These are phyloP conservation scores for Periconia digitata DNA, from an alignment of 2,329 filamentous ascomycete species.

Conservation along the genomic window DNA sequence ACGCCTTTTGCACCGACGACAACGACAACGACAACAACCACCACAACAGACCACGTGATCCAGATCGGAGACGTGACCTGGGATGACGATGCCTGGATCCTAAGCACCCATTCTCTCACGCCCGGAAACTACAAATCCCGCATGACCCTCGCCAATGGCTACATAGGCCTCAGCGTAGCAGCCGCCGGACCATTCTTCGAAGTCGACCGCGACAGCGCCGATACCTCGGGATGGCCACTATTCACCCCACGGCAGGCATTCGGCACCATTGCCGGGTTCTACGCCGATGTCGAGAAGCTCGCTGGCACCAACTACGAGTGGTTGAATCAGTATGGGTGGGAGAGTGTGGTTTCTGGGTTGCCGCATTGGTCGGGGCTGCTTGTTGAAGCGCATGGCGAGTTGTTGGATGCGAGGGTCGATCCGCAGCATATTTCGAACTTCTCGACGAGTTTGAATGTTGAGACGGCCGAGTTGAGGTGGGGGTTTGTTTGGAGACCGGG, in stretches of 20 bases:
- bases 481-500: constrained; percentile 66
- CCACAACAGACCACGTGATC: background rate
- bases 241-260: constrained; percentile 66
- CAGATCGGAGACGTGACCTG: constrained; percentile 53
- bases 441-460: constrained; percentile 62
- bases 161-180: constrained; percentile 65
- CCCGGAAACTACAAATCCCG: constrained; percentile 64
- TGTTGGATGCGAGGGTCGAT: constrained; percentile 63
- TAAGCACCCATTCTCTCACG: constrained; percentile 57
- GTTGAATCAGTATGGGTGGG: constrained; percentile 69
- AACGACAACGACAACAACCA: too few species aligned
- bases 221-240: constrained; percentile 62
- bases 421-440: constrained; percentile 63
- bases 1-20: too few species aligned
- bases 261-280: constrained; percentile 69
- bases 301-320: constrained; percentile 67
- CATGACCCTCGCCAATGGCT: constrained; percentile 58
- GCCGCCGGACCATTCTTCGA: constrained; percentile 66
- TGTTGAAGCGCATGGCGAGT: constrained; percentile 56
- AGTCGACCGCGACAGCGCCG: constrained; percentile 56
- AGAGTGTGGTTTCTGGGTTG: constrained; percentile 70
- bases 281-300: constrained; percentile 59
- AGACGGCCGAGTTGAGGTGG: constrained; percentile 65
- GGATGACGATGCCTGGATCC: constrained; percentile 60
- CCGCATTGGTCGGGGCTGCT: constrained; percentile 68